phyloP scores from a whole-genome alignment of 2,329 filamentous ascomycete genomes.

The Sporothrix luriei region DNA sequence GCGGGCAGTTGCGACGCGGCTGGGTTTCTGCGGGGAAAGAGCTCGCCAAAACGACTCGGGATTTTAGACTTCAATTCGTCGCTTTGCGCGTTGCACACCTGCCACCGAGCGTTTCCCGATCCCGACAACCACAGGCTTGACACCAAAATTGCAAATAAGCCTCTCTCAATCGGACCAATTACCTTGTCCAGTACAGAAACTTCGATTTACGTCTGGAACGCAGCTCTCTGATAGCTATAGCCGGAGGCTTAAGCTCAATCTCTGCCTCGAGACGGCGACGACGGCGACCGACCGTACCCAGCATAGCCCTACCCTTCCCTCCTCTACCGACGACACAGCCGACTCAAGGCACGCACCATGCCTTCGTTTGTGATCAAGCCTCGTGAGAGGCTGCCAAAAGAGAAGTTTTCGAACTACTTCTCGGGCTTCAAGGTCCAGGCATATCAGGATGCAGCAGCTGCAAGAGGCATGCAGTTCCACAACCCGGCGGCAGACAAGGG shows the following conservation, averaged over 20 bases:
- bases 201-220: too few relatives aligned
- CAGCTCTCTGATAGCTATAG: background rate
- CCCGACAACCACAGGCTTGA: too few relatives aligned
- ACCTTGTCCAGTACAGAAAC: background rate
- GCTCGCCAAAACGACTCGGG: constrained; percentile 6
- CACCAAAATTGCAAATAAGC: background rate
- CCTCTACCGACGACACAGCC: background rate
- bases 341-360: constrained; percentile 25
- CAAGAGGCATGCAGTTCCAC: constrained; percentile 39
- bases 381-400: constrained; percentile 65
- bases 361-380: constrained; percentile 46
- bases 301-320: background rate
- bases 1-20: constrained; percentile 21
- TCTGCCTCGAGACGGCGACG: background rate
- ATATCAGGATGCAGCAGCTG: constrained; percentile 63
- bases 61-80: background rate
- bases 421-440: constrained; percentile 68
- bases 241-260: constrained; percentile 1
- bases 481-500: constrained; percentile 31
- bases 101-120: too few relatives aligned
- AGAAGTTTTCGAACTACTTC: constrained; percentile 69
- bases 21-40: constrained; percentile 26
- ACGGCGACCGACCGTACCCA: background rate
- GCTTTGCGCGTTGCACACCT: background rate
- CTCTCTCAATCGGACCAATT: background rate